Base-by-base conservation (phyloP, 257 asterid genomes). In the Paraleonurus japonicus region DNA sequence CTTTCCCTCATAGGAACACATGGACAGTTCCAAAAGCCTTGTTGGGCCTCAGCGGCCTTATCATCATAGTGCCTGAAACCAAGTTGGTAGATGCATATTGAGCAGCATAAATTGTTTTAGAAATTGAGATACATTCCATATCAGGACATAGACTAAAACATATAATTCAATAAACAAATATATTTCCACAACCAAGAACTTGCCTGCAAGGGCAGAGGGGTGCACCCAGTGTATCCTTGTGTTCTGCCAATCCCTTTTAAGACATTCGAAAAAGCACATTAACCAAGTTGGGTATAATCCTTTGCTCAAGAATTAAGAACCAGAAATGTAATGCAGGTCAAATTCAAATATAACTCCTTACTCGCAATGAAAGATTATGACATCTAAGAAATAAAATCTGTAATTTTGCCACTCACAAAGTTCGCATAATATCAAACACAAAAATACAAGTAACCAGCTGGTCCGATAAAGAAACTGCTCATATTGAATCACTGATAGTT, bases 121-220 rank as follows among this genome's bases (percentile, higher is more conserved):
- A 64, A 27, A 7, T 55, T 19, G 43, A 58, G 17, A 17, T 37
- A n/a, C 47, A 68, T 30, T 60, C 30, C 28, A 55, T 70, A 67
- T 17, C n/a, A 48, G 26, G 20, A 15, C 7, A 17, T 15, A 23
- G 24, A 6, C 9, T 7, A 39, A 58, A 62, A 15, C 22, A 9
- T 20, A 8, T 45, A 20, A 22, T 17, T 9, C 11, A 51, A 26
- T 15, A 20, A 32, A 41, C 19, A 51, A n/a, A 39, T 63, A 8
- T 28, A 30, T 24, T n/a, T n/a, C 23, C 19, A 26, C 24, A 65
- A 47, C 19, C 33, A 53, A 65, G 4, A 60, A 69, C 59, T 72
- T 81, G 87, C 98, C 97, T 83, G 81, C 98, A 92, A 69, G 97
- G 98, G 75, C 98, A 92, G 62, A 90, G 97, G 66, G 98, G 98